Percentiles rank a stretch among this genome's conserved stretches.
phyloP scores from a whole-genome alignment of 2,329 filamentous ascomycete species.

The Neofusicoccum laricinum region DNA sequence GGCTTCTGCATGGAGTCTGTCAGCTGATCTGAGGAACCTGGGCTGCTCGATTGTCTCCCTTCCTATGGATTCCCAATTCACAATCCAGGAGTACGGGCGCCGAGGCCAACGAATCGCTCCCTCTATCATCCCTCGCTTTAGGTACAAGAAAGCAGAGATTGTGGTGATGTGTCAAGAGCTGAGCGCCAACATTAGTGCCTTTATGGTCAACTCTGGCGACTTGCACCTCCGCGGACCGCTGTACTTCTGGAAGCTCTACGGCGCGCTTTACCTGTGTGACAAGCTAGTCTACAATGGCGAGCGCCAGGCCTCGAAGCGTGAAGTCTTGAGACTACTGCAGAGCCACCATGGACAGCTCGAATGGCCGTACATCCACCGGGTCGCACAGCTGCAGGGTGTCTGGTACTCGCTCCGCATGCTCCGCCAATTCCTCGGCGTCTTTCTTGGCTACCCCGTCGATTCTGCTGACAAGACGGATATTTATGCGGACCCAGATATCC shows the following conservation, averaged over 20 bases:
- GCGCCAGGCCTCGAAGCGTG: not conserved
- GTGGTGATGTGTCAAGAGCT: not conserved
- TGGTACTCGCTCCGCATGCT: slow-evolving; percentile 16
- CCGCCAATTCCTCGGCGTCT: slow-evolving; percentile 6
- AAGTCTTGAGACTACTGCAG: not conserved
- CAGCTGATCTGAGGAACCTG: slow-evolving; percentile 33
- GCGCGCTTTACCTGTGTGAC: not conserved
- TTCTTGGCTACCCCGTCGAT: not conserved
- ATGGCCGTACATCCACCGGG: slow-evolving; percentile 9
- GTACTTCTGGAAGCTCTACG: slow-evolving; percentile 14
- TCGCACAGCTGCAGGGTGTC: slow-evolving; percentile 9
- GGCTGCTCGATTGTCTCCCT: slow-evolving; percentile 38
- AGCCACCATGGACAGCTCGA: not conserved
- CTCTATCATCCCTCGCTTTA: not conserved
- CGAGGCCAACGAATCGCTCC: not conserved
- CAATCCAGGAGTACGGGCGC: slow-evolving; percentile 10
- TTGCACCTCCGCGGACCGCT: not conserved
- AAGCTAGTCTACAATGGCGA: slow-evolving; percentile 3
- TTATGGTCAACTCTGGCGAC: not conserved
- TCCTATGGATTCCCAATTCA: not conserved
- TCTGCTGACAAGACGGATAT: not conserved
- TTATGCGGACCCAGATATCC: not conserved
- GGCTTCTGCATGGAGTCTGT: slow-evolving; percentile 43
- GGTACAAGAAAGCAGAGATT: not conserved
- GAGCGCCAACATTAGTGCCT: slow-evolving; percentile 4